Evolutionary conservation across 345 rosid genomes (phyloP), one percentile per base, ranked within the genome.

Genomic region (Populus ilicifolia): DNA sequence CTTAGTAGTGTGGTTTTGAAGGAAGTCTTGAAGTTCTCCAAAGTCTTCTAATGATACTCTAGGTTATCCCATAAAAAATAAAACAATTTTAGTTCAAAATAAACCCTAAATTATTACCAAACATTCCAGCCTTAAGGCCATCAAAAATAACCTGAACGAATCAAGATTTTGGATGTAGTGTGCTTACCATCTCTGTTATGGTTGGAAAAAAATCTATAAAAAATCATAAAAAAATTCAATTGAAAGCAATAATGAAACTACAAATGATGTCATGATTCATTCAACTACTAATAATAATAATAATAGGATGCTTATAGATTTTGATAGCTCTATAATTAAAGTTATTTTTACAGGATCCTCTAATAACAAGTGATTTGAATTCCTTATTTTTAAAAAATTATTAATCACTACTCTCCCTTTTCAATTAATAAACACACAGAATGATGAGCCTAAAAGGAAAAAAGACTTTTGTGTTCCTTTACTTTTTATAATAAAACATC

Each of bases 301-400:
- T 4, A 33, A 3, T 33, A 33, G 25, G 27, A 23, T 46, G 83
- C 89, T 91, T 48, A 96, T 97, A 25, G 93, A 75, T 83, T 96
- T 96, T 44, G 99, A 92, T 43, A 98, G 91, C 86, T 95, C 96
- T 79, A 95, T 94, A 79, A 95, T 92, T 56, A 96, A 90, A 80
- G 96, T 96, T 98, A 95, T 95, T 92, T 98, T 86, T 80, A 95
- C 93, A 6, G 99, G 99, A 91, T 93, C 99, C 78, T 95, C 99
- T 33, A 92, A 94, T 72, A 95, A 96, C 85, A 95, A 80, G 89
- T 95, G 97, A 75, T 88, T 89, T 2, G 99, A 88, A 83, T 96
- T 92, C 77, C 80, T 91, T 71, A 38, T 63, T 63, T 43, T 35
- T 66, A 35, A 3, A 43, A 46, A 46, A 13, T 46, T 2, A 43